A percentile compares a stretch with the other conserved stretches of the same genome.
Evolutionary conservation across 1,284 basidiomycete genomes (phyloP).

Genomic region (Trichosporon coremiiforme): DNA sequence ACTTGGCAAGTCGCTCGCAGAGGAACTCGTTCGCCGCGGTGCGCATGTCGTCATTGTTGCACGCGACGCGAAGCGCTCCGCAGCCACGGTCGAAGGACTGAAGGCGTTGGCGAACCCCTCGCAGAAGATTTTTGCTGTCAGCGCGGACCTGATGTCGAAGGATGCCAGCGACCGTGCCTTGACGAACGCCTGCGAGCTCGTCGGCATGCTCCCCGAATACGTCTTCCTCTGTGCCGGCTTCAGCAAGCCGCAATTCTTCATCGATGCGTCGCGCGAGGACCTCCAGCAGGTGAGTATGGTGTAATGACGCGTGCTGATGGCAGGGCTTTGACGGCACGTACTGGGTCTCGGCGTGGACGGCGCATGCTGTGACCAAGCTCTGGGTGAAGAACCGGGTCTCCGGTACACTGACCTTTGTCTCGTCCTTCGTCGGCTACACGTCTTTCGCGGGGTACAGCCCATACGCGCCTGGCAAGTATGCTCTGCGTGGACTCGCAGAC

Average conservation of each 20-base stretch:
- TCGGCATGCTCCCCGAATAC: constrained; percentile 67
- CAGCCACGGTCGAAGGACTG: constrained; percentile 64
- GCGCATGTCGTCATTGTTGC: constrained; percentile 82
- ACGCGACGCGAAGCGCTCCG: constrained; percentile 65
- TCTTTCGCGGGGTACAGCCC: constrained; percentile 79
- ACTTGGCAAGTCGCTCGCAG: constrained; percentile 72
- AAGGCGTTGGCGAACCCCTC: constrained; percentile 61
- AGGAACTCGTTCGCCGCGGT: constrained; percentile 68
- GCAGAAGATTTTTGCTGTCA: constrained; percentile 66
- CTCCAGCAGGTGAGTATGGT: constrained; percentile 61
- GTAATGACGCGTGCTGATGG: constrained; percentile 23
- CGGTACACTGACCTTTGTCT: constrained; percentile 78
- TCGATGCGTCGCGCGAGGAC: constrained; percentile 67
- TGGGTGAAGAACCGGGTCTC: constrained; percentile 67
- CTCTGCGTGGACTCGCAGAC: constrained; percentile 84
- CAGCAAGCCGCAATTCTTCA: constrained; percentile 69
- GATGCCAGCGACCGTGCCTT: constrained; percentile 64
- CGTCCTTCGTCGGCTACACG: constrained; percentile 79
- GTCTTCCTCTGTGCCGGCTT: constrained; percentile 78
- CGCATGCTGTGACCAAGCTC: constrained; percentile 69
- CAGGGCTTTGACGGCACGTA: constrained; percentile 59
- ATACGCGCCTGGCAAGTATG: constrained; percentile 87
- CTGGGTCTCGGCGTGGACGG: constrained; percentile 68
- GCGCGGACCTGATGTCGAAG: constrained; percentile 64
- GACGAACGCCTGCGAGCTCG: constrained; percentile 63